Evolutionary conservation across 108 stramenopile genomes (phyloP).

Genomic region (Conticribra weissflogii): DNA sequence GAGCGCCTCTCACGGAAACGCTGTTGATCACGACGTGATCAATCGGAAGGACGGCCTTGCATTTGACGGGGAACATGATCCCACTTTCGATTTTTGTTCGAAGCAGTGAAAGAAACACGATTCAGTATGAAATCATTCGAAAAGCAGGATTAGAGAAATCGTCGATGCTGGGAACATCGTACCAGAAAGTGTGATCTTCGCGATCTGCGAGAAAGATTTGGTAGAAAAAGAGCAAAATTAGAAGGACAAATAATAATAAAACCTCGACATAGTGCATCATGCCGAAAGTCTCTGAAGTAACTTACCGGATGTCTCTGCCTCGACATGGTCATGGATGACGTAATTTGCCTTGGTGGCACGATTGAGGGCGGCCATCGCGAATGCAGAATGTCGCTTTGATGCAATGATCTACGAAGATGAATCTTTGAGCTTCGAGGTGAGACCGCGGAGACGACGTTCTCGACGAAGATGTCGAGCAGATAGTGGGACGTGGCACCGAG

Average conservation of each 20-base stretch:
- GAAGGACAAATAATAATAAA: neutral
- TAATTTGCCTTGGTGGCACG: slow-evolving; percentile 82
- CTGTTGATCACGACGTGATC: slow-evolving; percentile 72
- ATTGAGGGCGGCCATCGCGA: slow-evolving; percentile 77
- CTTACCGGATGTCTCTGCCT: slow-evolving; percentile 75
- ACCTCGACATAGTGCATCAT: neutral
- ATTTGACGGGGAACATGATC: slow-evolving; percentile 86
- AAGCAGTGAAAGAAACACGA: neutral
- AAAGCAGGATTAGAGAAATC: too few species aligned
- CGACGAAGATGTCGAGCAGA: too few species aligned
- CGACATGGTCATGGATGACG: slow-evolving; percentile 73
- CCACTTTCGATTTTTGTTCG: slow-evolving; percentile 53
- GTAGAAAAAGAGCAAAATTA: slow-evolving; percentile 2
- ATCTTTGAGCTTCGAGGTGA: neutral
- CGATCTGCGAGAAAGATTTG: slow-evolving; percentile 56
- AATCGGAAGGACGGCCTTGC: slow-evolving; percentile 74
- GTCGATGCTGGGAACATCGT: too few species aligned
- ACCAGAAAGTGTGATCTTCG: slow-evolving; percentile 93
- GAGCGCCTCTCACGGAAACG: slow-evolving; percentile 68
- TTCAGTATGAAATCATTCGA: too few species aligned
- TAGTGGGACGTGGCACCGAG: too few species aligned
- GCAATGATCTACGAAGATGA: too few species aligned
- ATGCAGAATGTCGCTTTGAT: too few species aligned
- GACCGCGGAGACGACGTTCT: too few species aligned
- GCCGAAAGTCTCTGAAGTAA: too few species aligned